Evolutionary conservation across 768 basidiomycete genomes (phyloP), one percentile per base, ranked within the genome.

Genomic region (Calocybe gangraenosa): DNA sequence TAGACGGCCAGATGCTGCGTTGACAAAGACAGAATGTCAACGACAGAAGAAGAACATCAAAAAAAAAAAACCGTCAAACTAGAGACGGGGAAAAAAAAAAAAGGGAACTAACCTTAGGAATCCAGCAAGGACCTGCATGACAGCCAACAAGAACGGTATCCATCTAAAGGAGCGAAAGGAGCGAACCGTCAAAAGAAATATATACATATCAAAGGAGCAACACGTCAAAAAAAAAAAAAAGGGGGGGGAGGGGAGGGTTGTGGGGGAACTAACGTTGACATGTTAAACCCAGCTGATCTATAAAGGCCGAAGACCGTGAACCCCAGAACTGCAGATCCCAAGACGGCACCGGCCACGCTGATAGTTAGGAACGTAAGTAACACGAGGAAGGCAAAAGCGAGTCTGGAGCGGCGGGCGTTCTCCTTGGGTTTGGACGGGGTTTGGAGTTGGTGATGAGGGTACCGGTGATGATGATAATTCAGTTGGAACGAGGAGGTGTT

Each of bases 311-410:
- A 65, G n/a, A 68, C 58, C n/a, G 65, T 58, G 44, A 72, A 73
- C 1, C 74, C 73, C 28, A 75, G 48, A 5, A 78, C 62, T 3
- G 70, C 71, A 9, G 75, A 71, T 20, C 70, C 67, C n/a, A 74
- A 55, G 9, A 73, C 67, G 3, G 75, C 70, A 0, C 74, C 74
- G 34, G 70, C 70, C 6, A 77, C 50, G 42, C 75, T 66, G 38
- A 72, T 42, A 2, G 58, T 44, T 9, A 74, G 46, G 46, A 76
- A 77, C 5, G 61, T 60, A 13, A 76, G 51, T 11, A 76, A 54
- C 3, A 77, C 70, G 10, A 76, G 63, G 41, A 75, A 46, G 3
- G 75, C 71, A 45, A 76, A 76, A 6, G 74, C 63, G 5, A 72
- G 60, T 41, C 75, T 63, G 10, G 74, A 75, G 34, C 73, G 68